Conservation (phyloP, 306 rosid genomes). For the Vigna mungo region DNA sequence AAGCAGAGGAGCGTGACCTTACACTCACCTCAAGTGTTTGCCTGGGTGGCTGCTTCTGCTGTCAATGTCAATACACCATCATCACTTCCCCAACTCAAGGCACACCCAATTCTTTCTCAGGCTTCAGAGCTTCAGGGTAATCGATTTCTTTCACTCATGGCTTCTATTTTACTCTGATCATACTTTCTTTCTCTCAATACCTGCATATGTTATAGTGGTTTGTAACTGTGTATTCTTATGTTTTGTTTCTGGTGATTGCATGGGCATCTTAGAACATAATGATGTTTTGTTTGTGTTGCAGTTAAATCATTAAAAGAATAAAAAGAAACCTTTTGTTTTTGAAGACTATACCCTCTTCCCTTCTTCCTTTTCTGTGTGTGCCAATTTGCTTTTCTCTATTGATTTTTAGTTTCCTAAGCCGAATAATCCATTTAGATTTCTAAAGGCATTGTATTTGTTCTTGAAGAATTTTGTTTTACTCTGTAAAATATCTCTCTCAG, state of each 20-base stretch:
- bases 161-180: neutral
- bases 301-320: neutral
- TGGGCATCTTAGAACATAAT: neutral
- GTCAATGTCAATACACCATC: neutral
- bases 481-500: neutral
- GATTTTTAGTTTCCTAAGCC: neutral
- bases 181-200: neutral
- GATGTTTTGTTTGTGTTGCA: neutral
- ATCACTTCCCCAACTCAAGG: neutral
- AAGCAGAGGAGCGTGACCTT: conserved; percentile 23
- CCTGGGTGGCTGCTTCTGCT: conserved; percentile 21
- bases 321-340: neutral
- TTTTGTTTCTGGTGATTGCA: neutral
- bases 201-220: neutral
- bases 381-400: neutral
- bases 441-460: neutral
- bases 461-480: conserved; percentile 11
- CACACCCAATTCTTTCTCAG: neutral
- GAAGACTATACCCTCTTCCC: neutral
- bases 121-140: conserved; percentile 32
- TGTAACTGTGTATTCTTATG: neutral
- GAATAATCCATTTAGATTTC: too few species aligned
- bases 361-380: neutral
- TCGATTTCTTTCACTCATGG: neutral
- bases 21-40: conserved; percentile 7